phyloP scores from a whole-genome alignment of 1,284 basidiomycete genomes.

The Melampsora larici-populina region DNA sequence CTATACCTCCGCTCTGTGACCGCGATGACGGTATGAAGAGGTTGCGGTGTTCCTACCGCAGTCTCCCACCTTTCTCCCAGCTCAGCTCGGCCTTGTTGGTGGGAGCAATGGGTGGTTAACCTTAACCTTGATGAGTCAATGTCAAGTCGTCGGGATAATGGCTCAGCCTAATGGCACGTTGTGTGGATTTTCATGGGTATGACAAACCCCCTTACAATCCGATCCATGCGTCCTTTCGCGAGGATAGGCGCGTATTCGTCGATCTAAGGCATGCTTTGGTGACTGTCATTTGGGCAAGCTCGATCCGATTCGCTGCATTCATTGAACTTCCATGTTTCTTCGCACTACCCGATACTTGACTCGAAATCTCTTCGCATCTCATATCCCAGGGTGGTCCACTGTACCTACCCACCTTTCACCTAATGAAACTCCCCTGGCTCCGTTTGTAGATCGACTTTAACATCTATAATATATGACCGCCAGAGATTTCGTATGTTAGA shows the following conservation, averaged over 20 bases:
- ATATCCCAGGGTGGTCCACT: neutral
- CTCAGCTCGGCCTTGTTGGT: no score
- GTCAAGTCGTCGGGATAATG: no score
- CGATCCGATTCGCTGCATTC: constrained; percentile 1
- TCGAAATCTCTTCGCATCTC: neutral
- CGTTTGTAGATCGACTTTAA: neutral
- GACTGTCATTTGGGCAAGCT: neutral
- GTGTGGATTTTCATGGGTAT: no score
- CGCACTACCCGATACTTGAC: neutral
- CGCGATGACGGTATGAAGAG: no score
- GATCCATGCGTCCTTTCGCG: neutral
- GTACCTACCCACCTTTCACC: neutral
- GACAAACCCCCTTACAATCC: neutral
- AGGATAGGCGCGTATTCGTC: neutral
- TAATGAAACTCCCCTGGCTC: neutral
- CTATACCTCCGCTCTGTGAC: no score
- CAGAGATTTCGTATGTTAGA: neutral
- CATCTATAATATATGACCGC: neutral
- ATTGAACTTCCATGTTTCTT: neutral
- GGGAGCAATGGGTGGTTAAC: no score
- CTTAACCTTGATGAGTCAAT: no score
- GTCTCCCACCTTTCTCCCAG: no score
- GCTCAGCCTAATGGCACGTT: no score
- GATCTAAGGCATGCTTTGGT: constrained; percentile 8
- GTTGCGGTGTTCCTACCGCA: no score